Conservation (phyloP, 2,329 filamentous ascomycete species). For the Lasiodiplodia hormozganensis region DNA sequence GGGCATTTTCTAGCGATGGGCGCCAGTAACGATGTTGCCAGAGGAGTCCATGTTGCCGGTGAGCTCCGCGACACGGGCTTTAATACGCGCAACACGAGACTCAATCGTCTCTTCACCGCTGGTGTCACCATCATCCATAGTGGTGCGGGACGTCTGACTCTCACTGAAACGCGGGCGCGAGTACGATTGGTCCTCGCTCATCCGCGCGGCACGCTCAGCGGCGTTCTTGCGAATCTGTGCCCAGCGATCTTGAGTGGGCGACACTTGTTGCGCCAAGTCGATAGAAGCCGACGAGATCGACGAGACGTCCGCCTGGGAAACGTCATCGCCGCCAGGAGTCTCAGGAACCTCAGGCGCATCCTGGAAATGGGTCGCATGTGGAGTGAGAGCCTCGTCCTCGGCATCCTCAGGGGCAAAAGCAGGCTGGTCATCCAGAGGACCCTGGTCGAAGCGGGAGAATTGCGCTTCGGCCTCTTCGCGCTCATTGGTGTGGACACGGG, state of each 20-base stretch:
- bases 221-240: conserved; percentile 96
- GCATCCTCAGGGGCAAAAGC: conserved; percentile 71
- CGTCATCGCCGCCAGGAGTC: conserved; percentile 32
- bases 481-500: conserved; percentile 57
- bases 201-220: conserved; percentile 75
- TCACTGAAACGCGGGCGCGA: conserved; percentile 55
- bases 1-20: conserved; percentile 1
- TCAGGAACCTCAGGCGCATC: conserved; percentile 31
- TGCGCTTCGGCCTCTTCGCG: conserved; percentile 66
- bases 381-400: conserved; percentile 38
- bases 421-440: conserved; percentile 84
- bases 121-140: conserved; percentile 79
- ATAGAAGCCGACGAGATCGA: conserved; percentile 46
- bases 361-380: conserved; percentile 32
- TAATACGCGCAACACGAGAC: conserved; percentile 94
- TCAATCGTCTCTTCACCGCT: conserved; percentile 97
- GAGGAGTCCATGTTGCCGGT: conserved; percentile 75
- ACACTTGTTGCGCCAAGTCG: conserved; percentile 47
- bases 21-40: conserved; percentile 28
- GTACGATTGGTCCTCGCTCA: conserved; percentile 67
- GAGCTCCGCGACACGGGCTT: conserved; percentile 92
- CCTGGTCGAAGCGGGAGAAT: conserved; percentile 81
- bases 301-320: conserved; percentile 45
- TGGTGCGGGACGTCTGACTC: conserved; percentile 61
- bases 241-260: conserved; percentile 76